Percentiles rank a stretch among this genome's conserved stretches.
Conservation (phyloP, 108 stramenopile species). For the Nannochloropsis gaditana region DNA sequence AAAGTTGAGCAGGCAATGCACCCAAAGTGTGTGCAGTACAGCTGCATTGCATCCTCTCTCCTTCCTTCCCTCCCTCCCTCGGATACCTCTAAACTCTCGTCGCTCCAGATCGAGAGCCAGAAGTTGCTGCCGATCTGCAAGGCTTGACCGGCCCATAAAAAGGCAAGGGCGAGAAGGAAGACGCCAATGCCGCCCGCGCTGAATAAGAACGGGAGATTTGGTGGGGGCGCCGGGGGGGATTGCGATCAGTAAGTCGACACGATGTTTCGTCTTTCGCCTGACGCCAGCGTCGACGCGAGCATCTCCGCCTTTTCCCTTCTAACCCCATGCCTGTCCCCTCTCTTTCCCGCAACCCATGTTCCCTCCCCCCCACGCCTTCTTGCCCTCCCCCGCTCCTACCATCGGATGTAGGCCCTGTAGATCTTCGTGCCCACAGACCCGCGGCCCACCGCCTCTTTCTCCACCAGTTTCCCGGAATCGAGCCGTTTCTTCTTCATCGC, state of each 20-base stretch:
- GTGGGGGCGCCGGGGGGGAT: not conserved
- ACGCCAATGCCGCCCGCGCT: constrained; percentile 68
- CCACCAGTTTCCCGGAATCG: constrained; percentile 40
- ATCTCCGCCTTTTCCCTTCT: no score
- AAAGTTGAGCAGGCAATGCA: not conserved
- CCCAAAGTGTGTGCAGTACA: not conserved
- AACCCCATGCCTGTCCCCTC: no score
- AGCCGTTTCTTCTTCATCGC: not conserved
- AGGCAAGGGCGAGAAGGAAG: constrained; percentile 56
- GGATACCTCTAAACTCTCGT: constrained; percentile 20
- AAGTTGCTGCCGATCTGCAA: constrained; percentile 61
- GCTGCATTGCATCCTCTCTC: constrained; percentile 22
- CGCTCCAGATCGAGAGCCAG: constrained; percentile 66
- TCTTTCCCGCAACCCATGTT: not conserved
- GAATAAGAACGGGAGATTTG: not conserved
- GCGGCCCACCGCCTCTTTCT: constrained; percentile 49
- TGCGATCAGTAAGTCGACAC: not conserved
- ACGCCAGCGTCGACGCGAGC: no score
- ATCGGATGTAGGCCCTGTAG: constrained; percentile 59
- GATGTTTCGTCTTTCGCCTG: no score
- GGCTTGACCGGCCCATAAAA: constrained; percentile 46
- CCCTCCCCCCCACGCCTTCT: not conserved
- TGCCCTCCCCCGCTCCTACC: constrained; percentile 21
- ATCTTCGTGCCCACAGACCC: constrained; percentile 61
- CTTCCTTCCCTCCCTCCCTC: constrained; percentile 29